phyloP scores from a whole-genome alignment of 2,329 filamentous ascomycete genomes.

The Alternaria gaisen region DNA sequence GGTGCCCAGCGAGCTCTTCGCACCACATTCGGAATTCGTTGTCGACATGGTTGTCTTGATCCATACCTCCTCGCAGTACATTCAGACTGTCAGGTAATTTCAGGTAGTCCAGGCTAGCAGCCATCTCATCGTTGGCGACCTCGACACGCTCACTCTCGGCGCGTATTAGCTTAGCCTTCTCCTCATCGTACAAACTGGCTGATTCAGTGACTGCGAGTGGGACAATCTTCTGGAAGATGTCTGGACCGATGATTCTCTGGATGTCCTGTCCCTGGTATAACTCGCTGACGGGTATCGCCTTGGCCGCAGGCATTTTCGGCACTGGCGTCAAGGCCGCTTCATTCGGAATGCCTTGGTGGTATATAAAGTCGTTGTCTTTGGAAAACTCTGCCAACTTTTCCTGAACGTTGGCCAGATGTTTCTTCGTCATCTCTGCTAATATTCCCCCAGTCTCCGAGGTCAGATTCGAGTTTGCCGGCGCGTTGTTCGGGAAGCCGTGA shows the following conservation, averaged over 20 bases:
- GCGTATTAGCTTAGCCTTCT: conserved; percentile 94
- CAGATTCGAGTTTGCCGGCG: conserved; percentile 84
- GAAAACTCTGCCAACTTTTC: conserved; percentile 78
- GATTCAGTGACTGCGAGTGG: conserved; percentile 96
- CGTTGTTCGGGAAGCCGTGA: conserved; percentile 79
- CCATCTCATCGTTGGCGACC: conserved; percentile 93
- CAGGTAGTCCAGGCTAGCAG: conserved; percentile 90
- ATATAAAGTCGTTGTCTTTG: conserved; percentile 98
- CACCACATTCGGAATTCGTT: conserved; percentile 95
- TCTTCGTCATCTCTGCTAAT: conserved; percentile 82
- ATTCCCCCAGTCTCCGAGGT: conserved; percentile 78
- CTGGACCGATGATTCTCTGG: conserved; percentile 93
- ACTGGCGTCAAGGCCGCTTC: conserved; percentile 84
- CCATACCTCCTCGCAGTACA: conserved; percentile 89
- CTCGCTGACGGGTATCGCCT: conserved; percentile 96
- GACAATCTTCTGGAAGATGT: conserved; percentile 96
- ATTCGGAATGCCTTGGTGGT: conserved; percentile 88
- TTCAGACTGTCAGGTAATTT: conserved; percentile 89
- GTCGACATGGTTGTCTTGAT: conserved; percentile 87
- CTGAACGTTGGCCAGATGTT: conserved; percentile 81
- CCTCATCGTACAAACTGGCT: conserved; percentile 96
- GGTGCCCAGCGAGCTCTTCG: conserved; percentile 86
- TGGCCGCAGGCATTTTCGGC: conserved; percentile 90
- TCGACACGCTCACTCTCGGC: conserved; percentile 95
- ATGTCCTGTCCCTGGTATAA: conserved; percentile 98